Base-by-base conservation (phyloP, 2,329 filamentous ascomycete species). In the Nothopassalora personata region DNA sequence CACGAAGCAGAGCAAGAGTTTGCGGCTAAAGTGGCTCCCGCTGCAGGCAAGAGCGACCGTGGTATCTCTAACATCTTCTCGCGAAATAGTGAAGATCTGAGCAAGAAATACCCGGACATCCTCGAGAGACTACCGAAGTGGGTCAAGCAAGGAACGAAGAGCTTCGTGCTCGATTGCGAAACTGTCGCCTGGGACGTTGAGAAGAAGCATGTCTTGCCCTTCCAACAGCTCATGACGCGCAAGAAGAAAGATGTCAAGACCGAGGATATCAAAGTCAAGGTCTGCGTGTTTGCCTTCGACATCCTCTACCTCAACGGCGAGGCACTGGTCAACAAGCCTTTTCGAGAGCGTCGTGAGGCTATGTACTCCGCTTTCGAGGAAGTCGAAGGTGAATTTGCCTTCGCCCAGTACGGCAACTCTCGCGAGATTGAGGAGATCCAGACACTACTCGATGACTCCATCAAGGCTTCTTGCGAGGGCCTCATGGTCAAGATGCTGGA, bases 401-500 rank as follows among this genome's bases (percentile, higher is more conserved):
- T 96, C 66, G 94, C 94, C 9, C 91, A 91, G 34, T 87, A 83
- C 67, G 94, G 91, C 78, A 82, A 99, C 70, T 90, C 90, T 10
- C 89, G 87, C 68, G 90, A 97, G 66, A 81, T 99, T 3, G 93
- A 97, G 55, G 90, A 96, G 70, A 99, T 99, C 56, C 93, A 97
- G 71, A 82, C 81, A 1, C 89, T 99, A 68, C 81, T 99, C 1
- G 94, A 99, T 70, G 93, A 97, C 60, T 94, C 90, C 68, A 89
- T 99, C 64, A 96, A 96, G 74, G 90, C 92, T 1, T 95, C 91
- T 0, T 99, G 94, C 71, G 94, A 99, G 78, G 94, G 94, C 10
- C 80, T 99, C 55, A 99, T 99, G 94, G 94, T 99, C 13, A 99
- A 99, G 80, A 99, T 99, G 94, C 78, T 99, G 60, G 93, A 97